Evolutionary conservation across 495 filamentous ascomycete species (phyloP).

Genomic region (Jackrogersella minutella): DNA sequence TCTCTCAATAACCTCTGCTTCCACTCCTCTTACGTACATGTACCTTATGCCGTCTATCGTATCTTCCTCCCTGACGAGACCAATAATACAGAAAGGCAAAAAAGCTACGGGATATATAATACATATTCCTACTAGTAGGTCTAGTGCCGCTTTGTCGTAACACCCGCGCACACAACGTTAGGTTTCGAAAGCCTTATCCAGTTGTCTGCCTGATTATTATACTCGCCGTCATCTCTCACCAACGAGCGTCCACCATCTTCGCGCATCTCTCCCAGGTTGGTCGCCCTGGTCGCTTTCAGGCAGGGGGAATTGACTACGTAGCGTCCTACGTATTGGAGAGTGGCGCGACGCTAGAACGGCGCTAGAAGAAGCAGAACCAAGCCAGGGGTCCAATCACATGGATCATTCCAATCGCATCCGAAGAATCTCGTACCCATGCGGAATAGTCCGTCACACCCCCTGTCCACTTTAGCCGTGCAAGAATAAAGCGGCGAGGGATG

Average conservation of each 20-base stretch:
- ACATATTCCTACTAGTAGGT: slow-evolving; percentile 11
- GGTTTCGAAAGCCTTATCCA: slow-evolving; percentile 34
- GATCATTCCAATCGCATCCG: slow-evolving; percentile 24
- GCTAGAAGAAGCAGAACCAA: slow-evolving; percentile 46
- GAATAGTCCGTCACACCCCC: slow-evolving; percentile 39
- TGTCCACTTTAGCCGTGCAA: slow-evolving; percentile 34
- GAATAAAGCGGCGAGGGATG: slow-evolving; percentile 41
- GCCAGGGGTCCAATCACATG: slow-evolving; percentile 40
- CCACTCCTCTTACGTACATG: slow-evolving; percentile 26
- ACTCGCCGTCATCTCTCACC: slow-evolving; percentile 34
- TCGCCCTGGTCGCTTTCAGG: slow-evolving; percentile 31
- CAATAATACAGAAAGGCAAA: slow-evolving; percentile 23
- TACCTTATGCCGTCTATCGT: slow-evolving; percentile 18
- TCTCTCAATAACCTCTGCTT: slow-evolving; percentile 21
- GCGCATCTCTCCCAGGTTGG: slow-evolving; percentile 10
- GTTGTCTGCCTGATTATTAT: slow-evolving; percentile 21
- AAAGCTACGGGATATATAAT: slow-evolving; percentile 15
- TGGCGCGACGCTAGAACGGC: slow-evolving; percentile 51
- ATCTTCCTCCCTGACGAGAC: slow-evolving; percentile 8
- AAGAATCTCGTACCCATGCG: slow-evolving; percentile 38
- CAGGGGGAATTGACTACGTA: slow-evolving; percentile 15
- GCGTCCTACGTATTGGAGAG: slow-evolving; percentile 32
- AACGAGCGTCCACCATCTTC: not conserved
- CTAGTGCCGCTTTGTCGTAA: slow-evolving; percentile 33
- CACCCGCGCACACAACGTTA: slow-evolving; percentile 16